Percentiles rank a stretch among this genome's conserved stretches.
Evolutionary conservation across 179 eudicot species (phyloP).

Genomic region (Beta macrorhiza): DNA sequence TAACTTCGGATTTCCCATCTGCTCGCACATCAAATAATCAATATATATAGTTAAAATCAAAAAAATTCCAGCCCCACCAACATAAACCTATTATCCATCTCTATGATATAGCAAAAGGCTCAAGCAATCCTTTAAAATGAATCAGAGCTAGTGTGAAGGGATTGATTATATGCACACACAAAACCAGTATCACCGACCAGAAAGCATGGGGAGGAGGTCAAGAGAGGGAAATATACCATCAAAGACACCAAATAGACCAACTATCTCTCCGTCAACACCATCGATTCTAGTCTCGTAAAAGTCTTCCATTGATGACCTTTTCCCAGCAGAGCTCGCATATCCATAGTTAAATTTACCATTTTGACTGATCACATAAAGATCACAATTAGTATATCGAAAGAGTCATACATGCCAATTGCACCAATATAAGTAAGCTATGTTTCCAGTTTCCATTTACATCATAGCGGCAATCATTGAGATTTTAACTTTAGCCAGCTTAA

Average conservation of each 20-base stretch:
- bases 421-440: neutral
- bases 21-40: too few relatives aligned
- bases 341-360: conserved; percentile 94
- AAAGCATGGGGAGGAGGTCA: conserved; percentile 13
- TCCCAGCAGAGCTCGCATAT: conserved; percentile 96
- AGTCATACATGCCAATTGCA: neutral
- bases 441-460: neutral
- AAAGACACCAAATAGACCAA: conserved; percentile 96
- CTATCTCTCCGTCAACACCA: conserved; percentile 87
- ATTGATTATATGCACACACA: neutral
- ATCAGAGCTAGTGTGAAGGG: neutral
- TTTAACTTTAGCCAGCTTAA: neutral
- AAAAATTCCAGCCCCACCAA: neutral
- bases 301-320: conserved; percentile 99
- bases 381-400: conserved; percentile 1
- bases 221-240: conserved; percentile 54
- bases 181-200: neutral
- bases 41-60: neutral
- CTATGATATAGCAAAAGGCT: neutral
- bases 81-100: neutral
- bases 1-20: too few relatives aligned
- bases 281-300: conserved; percentile 96
- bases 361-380: conserved; percentile 51
- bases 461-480: neutral
- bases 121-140: neutral